phyloP scores from a whole-genome alignment of 192 early-diverging fungal species.

The Entomortierella parvispora region DNA sequence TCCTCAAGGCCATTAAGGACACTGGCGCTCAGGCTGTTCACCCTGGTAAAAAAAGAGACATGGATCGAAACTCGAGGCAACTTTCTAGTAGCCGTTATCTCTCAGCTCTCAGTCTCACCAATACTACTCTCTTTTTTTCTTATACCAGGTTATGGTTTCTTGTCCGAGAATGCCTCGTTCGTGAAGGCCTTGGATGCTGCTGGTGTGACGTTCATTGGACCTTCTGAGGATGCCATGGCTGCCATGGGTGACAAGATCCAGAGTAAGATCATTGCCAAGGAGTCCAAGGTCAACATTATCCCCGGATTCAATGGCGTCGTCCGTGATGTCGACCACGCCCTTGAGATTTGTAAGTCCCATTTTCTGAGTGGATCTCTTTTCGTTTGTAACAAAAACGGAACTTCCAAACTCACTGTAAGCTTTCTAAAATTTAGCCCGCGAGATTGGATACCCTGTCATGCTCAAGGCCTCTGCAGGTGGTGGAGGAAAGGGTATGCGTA shows the following conservation, averaged over 20 bases:
- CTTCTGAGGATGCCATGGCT: slow-evolving; percentile 72
- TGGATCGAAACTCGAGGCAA: background rate
- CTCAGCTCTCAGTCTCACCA: background rate
- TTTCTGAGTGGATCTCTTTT: background rate
- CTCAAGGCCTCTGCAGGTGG: slow-evolving; percentile 86
- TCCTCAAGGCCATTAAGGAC: slow-evolving; percentile 77
- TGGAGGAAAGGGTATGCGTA: slow-evolving; percentile 88
- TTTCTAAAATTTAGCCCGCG: slow-evolving; percentile 47
- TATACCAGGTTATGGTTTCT: slow-evolving; percentile 82
- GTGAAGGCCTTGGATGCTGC: slow-evolving; percentile 78
- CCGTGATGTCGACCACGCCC: slow-evolving; percentile 75
- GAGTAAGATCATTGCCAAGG: slow-evolving; percentile 78
- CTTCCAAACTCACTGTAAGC: background rate
- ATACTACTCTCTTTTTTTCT: background rate
- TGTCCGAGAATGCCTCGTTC: slow-evolving; percentile 91
- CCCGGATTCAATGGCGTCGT: slow-evolving; percentile 91
- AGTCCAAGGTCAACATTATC: slow-evolving; percentile 80
- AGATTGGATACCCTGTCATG: slow-evolving; percentile 86
- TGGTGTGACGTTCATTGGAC: slow-evolving; percentile 81
- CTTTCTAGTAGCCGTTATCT: too few relatives aligned
- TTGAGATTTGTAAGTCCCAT: slow-evolving; percentile 64
- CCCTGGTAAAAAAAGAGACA: slow-evolving; percentile 63
- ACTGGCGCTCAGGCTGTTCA: slow-evolving; percentile 93
- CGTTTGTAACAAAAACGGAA: background rate
- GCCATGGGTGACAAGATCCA: slow-evolving; percentile 87